phyloP scores from a whole-genome alignment of 1,284 basidiomycete species.

The Naganishia cerealis region DNA sequence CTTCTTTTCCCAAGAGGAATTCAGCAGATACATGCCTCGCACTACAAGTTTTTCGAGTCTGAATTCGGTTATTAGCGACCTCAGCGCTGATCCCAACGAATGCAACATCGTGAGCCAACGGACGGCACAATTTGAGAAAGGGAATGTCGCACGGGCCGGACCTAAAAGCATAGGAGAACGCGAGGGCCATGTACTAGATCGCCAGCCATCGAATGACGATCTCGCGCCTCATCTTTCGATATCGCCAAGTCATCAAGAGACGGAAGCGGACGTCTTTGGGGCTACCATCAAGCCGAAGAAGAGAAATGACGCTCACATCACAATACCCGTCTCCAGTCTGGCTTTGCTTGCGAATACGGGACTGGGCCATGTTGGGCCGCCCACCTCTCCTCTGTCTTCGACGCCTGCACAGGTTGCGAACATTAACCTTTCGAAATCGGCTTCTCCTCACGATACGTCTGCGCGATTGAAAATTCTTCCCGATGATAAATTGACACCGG shows the following conservation, averaged over 20 bases:
- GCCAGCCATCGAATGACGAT: not conserved
- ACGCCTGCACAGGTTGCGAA: not conserved
- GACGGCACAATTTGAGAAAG: conserved; percentile 5
- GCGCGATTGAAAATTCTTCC: no score
- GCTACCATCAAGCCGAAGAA: not conserved
- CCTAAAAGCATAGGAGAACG: conserved; percentile 1
- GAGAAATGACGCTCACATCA: not conserved
- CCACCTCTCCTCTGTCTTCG: not conserved
- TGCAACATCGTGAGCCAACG: not conserved
- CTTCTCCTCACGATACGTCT: not conserved
- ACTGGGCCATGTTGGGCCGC: no score
- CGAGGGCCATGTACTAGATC: conserved; percentile 2
- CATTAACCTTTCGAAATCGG: not conserved
- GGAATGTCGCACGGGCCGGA: not conserved
- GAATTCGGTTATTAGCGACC: not conserved
- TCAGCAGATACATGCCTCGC: not conserved
- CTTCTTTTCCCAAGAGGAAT: not conserved
- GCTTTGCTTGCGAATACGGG: no score
- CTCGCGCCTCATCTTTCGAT: not conserved
- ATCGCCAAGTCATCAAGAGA: not conserved
- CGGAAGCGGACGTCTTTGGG: not conserved
- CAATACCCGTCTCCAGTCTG: no score
- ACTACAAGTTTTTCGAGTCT: conserved; percentile 13
- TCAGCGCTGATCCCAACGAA: not conserved
- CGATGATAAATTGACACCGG: no score